Percentiles rank a stretch among this genome's conserved stretches.
Evolutionary conservation across 345 rosid genomes (phyloP).

Genomic region (Salix arbutifolia): DNA sequence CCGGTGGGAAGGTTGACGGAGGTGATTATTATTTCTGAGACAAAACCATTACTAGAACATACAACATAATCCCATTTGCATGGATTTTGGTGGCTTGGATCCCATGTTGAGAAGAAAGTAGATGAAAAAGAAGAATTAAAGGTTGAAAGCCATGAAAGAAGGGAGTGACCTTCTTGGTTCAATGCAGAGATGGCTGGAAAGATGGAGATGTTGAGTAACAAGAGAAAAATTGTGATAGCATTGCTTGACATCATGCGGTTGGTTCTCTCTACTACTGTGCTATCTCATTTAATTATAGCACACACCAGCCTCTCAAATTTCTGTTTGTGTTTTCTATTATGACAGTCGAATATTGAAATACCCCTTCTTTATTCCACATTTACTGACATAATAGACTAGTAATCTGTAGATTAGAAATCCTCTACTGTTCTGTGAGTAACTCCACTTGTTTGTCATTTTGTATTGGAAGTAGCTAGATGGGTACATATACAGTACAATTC

Average conservation of each 20-base stretch:
- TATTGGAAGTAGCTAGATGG: neutral
- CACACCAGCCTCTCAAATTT: constrained; percentile 13
- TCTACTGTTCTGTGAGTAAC: neutral
- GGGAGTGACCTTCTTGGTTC: constrained; percentile 66
- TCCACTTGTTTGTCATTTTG: neutral
- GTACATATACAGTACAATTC: neutral
- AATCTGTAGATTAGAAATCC: neutral
- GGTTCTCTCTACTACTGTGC: constrained; percentile 34
- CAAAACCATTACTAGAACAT: constrained; percentile 44
- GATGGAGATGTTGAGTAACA: constrained; percentile 41
- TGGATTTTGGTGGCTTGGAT: constrained; percentile 48
- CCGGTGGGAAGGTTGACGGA: constrained; percentile 36
- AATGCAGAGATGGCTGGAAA: constrained; percentile 42
- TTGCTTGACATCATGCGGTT: constrained; percentile 47
- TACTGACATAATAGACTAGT: constrained; percentile 7
- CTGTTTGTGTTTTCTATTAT: constrained; percentile 10
- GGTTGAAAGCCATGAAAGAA: constrained; percentile 68
- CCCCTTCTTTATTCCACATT: constrained; percentile 19
- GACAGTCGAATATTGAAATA: constrained; percentile 11
- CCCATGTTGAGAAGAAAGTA: constrained; percentile 60
- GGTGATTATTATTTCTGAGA: constrained; percentile 40
- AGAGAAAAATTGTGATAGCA: constrained; percentile 38
- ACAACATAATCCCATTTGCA: constrained; percentile 56
- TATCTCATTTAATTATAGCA: constrained; percentile 22
- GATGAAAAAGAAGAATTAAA: constrained; percentile 49